Percentiles rank a stretch among this genome's conserved stretches.
These are phyloP conservation scores for Debaryomyces tyrocola DNA, from an alignment of 805 yeast species.

Conservation along the genomic window DNA sequence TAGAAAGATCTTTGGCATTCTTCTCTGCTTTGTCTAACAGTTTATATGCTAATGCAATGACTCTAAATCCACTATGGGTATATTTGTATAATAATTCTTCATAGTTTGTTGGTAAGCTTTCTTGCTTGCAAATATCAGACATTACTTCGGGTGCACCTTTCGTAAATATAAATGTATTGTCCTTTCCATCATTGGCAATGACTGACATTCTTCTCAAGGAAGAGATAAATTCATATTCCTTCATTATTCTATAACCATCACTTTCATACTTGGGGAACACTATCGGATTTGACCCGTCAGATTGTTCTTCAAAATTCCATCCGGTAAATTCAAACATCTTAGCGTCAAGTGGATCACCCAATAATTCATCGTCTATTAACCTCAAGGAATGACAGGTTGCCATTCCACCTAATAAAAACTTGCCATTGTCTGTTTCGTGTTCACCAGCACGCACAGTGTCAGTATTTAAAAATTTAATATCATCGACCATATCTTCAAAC, in stretches of 20 bases:
- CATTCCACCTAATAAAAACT: slow-evolving; percentile 45
- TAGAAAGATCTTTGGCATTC: slow-evolving; percentile 32
- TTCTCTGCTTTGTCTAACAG: slow-evolving; percentile 22
- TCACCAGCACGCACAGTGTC: slow-evolving; percentile 1
- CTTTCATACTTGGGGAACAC: slow-evolving; percentile 12
- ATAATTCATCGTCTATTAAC: slow-evolving; percentile 69
- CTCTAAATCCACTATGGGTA: slow-evolving; percentile 93
- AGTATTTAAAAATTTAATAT: slow-evolving; percentile 5
- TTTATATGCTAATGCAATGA: slow-evolving; percentile 89
- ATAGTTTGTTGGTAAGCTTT: slow-evolving; percentile 71
- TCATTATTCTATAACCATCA: slow-evolving; percentile 33
- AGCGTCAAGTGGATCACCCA: slow-evolving; percentile 92
- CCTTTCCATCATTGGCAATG: slow-evolving; percentile 45
- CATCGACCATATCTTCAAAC: slow-evolving; percentile 27
- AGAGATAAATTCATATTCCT: slow-evolving; percentile 81
- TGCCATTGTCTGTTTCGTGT: slow-evolving; percentile 31
- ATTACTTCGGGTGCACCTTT: slow-evolving; percentile 99
- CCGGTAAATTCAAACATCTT: slow-evolving; percentile 91
- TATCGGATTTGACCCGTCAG: slow-evolving; percentile 11
- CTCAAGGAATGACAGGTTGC: slow-evolving; percentile 87
- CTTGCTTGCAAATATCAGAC: slow-evolving; percentile 69
- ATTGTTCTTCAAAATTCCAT: slow-evolving; percentile 74
- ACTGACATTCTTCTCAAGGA: slow-evolving; percentile 90
- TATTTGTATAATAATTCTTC: slow-evolving; percentile 74
- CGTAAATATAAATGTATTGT: slow-evolving; percentile 45